Evolutionary conservation across 2,329 filamentous ascomycete species (phyloP), one percentile per base, ranked within the genome.

Genomic region (Paraphaeosphaeria sporulosa): DNA sequence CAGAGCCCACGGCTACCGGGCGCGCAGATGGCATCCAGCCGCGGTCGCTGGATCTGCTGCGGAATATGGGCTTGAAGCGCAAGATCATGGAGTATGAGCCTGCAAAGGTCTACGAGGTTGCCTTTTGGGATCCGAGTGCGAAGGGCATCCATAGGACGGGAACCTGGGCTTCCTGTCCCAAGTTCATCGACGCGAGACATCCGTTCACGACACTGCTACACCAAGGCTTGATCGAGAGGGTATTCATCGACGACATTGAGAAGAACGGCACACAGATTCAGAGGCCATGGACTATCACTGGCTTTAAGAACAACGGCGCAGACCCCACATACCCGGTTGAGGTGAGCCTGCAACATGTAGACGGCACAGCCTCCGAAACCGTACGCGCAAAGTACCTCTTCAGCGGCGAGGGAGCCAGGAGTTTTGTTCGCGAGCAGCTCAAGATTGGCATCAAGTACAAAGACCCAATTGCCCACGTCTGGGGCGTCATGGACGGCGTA

Each of bases 21-120:
- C 91, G 93, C 65, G 94, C 93, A 58, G 93, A 97, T 79, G 93
- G 93, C 63, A 96, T 97, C 59, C 93, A 97, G 80, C 93, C 93
- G 40, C 89, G 94, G 42, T 96, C 93, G 0, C 84, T 96, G 25
- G 93, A 97, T 70, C 86, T 97, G 17, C 83, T 97, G 50, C 88
- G 91, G 55, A 97, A 96, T 74, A 92, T 97, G 89, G 93, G 92
- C 1, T 82, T 97, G 59, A 96, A 97, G 81, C 87, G 91, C 47
- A 87, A 88, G 58, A 91, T 97, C 72, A 96, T 97, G 93, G 90
- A 89, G 21, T 85, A 94, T 72, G 87, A 93, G 64, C 94, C 94
- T 7, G 93, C 93, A 1, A 92, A 92, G 71, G 92, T 97, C 27
- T 97, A 86, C 73, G 86, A 89, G 69, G 87, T 89, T 34, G 86